Percentiles rank a stretch among this genome's conserved stretches.
phyloP scores from a whole-genome alignment of 805 yeast species.

The Torulaspora indica region DNA sequence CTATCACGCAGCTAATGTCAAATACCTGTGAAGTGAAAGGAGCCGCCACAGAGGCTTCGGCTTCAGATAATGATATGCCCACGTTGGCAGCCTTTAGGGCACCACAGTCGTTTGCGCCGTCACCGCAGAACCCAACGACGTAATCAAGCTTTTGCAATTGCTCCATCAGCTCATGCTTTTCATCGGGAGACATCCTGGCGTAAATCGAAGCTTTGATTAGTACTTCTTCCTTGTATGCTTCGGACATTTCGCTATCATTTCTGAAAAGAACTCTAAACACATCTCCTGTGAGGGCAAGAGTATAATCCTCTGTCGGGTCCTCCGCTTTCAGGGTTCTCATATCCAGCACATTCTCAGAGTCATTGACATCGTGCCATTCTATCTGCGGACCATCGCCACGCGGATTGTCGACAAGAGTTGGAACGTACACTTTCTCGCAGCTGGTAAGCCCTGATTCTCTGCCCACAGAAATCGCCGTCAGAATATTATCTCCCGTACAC shows the following conservation, averaged over 20 bases:
- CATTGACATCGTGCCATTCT: conserved; percentile 66
- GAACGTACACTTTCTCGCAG: conserved; percentile 53
- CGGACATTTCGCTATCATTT: conserved; percentile 32
- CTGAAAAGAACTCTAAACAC: conserved; percentile 72
- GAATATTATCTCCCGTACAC: conserved; percentile 97
- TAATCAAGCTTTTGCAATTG: conserved; percentile 80
- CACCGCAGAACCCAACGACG: conserved; percentile 97
- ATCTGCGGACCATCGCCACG: conserved; percentile 31
- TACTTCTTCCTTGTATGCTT: conserved; percentile 48
- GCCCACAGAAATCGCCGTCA: conserved; percentile 93
- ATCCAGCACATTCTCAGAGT: conserved; percentile 56
- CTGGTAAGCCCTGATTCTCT: conserved; percentile 69
- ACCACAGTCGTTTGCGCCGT: conserved; percentile 99
- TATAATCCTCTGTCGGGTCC: conserved; percentile 42
- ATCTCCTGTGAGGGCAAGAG: conserved; percentile 89
- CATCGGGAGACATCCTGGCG: conserved; percentile 99
- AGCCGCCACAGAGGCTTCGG: conserved; percentile 98
- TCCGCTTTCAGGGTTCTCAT: conserved; percentile 54
- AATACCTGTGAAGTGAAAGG: conserved; percentile 90
- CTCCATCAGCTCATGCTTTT: conserved; percentile 91
- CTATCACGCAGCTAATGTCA: conserved; percentile 88
- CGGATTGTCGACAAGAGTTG: conserved; percentile 45
- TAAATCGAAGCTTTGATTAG: conserved; percentile 70
- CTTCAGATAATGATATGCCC: conserved; percentile 92
- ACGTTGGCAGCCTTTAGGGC: conserved; percentile 97